These are phyloP conservation scores for Aspergillus sp. DNA, from an alignment of 2,329 filamentous ascomycete genomes.

Conservation along the genomic window DNA sequence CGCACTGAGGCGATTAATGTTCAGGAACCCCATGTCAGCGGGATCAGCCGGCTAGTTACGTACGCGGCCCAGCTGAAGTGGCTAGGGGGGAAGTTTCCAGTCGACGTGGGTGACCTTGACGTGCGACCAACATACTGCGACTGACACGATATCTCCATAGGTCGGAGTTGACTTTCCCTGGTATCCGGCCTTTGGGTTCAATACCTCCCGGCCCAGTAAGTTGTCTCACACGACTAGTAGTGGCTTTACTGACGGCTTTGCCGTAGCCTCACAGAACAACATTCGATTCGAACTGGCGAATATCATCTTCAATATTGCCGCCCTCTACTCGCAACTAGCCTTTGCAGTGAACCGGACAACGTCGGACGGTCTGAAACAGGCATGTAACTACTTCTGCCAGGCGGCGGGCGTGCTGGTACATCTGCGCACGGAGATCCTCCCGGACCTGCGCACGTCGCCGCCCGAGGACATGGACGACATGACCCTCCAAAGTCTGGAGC, in stretches of 20 bases:
- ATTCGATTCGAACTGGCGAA: slow-evolving; percentile 84
- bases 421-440: slow-evolving; percentile 71
- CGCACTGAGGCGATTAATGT: slow-evolving; percentile 85
- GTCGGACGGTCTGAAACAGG: slow-evolving; percentile 78
- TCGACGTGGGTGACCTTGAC: slow-evolving; percentile 63
- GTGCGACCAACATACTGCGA: neutral
- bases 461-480: slow-evolving; percentile 94
- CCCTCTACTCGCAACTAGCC: slow-evolving; percentile 90
- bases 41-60: slow-evolving; percentile 79
- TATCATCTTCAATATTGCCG: slow-evolving; percentile 86
- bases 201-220: slow-evolving; percentile 66
- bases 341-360: slow-evolving; percentile 73
- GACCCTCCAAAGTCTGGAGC: slow-evolving; percentile 77
- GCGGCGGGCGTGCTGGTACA: slow-evolving; percentile 80
- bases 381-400: slow-evolving; percentile 85
- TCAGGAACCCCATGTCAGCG: slow-evolving; percentile 81
- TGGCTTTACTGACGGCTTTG: neutral
- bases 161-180: slow-evolving; percentile 94
- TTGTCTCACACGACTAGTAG: no score
- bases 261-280: slow-evolving; percentile 59
- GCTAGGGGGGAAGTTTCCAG: slow-evolving; percentile 92
- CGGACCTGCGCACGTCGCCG: slow-evolving; percentile 77
- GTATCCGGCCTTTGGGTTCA: slow-evolving; percentile 92
- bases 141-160: slow-evolving; percentile 42
- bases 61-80: slow-evolving; percentile 93